Evolutionary conservation across 202 grass and related monocot species (phyloP).

Genomic region (Zoysia matrella): DNA sequence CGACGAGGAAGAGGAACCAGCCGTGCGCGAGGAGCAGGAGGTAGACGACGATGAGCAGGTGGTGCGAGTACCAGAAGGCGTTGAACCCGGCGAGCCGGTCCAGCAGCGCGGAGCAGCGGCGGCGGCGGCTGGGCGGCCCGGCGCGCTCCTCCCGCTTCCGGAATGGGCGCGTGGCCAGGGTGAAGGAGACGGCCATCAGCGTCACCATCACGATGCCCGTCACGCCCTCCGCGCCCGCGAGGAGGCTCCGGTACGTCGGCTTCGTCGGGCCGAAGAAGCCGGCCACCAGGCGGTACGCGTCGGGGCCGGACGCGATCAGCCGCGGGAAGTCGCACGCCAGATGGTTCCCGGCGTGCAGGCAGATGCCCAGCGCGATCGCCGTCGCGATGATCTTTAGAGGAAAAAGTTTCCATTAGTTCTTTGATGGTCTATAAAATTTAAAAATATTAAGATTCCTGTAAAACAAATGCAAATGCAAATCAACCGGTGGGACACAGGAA

Average conservation of each 20-base stretch:
- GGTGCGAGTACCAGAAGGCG: slow-evolving; percentile 99
- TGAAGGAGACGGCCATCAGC: slow-evolving; percentile 92
- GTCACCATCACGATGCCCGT: slow-evolving; percentile 87
- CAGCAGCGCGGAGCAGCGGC: slow-evolving; percentile 57
- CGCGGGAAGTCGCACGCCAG: slow-evolving; percentile 94
- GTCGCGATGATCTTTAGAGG: slow-evolving; percentile 81
- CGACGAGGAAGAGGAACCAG: slow-evolving; percentile 89
- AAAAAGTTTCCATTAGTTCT: not conserved
- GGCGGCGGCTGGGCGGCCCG: not conserved
- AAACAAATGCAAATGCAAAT: not conserved
- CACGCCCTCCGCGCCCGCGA: slow-evolving; percentile 70
- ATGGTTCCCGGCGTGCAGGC: slow-evolving; percentile 92
- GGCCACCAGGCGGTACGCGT: slow-evolving; percentile 65
- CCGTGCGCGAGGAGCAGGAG: slow-evolving; percentile 75
- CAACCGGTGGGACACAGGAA: not conserved
- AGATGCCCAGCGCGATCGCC: slow-evolving; percentile 86
- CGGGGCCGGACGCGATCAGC: slow-evolving; percentile 60
- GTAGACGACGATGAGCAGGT: slow-evolving; percentile 90
- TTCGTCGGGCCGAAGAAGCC: slow-evolving; percentile 58
- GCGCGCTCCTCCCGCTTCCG: slow-evolving; percentile 10
- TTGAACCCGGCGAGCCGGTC: slow-evolving; percentile 94
- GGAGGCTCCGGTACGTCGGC: slow-evolving; percentile 73
- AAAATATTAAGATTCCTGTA: too few relatives aligned
- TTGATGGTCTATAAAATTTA: too few relatives aligned
- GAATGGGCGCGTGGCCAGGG: slow-evolving; percentile 86